phyloP scores from a whole-genome alignment of 352 stramenopile species.

The Pythium periplocum region DNA sequence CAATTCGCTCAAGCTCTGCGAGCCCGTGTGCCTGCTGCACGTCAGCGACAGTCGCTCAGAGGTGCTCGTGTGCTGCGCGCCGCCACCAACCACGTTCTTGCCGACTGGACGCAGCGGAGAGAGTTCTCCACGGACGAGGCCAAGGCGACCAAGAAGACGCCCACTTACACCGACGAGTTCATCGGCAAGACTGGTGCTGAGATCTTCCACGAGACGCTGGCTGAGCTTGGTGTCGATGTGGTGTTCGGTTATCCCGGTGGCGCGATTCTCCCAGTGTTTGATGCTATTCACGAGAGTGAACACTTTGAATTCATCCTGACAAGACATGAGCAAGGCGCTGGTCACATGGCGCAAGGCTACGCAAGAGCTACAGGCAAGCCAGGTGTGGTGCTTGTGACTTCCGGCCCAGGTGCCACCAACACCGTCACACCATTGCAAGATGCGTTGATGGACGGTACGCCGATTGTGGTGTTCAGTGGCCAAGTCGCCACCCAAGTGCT shows the following conservation, averaged over 20 bases:
- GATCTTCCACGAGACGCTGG: conserved; percentile 93
- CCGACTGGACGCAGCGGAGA: conserved; percentile 25
- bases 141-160: conserved; percentile 12
- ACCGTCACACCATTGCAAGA: conserved; percentile 92
- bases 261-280: conserved; percentile 92
- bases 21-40: conserved; percentile 1
- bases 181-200: conserved; percentile 90
- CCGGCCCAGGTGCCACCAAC: conserved; percentile 91
- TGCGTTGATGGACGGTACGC: conserved; percentile 93
- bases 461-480: conserved; percentile 92
- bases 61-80: conserved; percentile 9
- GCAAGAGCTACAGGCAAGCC: conserved; percentile 81
- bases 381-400: conserved; percentile 92
- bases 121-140: conserved; percentile 17
- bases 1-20: conserved; percentile 20
- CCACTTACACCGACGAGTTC: conserved; percentile 73
- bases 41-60: too few species aligned
- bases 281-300: conserved; percentile 90
- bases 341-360: conserved; percentile 86
- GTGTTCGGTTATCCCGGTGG: conserved; percentile 94
- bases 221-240: conserved; percentile 85
- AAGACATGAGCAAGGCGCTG: conserved; percentile 76
- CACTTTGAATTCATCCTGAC: conserved; percentile 82
- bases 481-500: conserved; percentile 92
- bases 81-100: conserved; percentile 17